Evolutionary conservation across 208 protist genomes (phyloP).

Genomic region (Crithidia expoeki): DNA sequence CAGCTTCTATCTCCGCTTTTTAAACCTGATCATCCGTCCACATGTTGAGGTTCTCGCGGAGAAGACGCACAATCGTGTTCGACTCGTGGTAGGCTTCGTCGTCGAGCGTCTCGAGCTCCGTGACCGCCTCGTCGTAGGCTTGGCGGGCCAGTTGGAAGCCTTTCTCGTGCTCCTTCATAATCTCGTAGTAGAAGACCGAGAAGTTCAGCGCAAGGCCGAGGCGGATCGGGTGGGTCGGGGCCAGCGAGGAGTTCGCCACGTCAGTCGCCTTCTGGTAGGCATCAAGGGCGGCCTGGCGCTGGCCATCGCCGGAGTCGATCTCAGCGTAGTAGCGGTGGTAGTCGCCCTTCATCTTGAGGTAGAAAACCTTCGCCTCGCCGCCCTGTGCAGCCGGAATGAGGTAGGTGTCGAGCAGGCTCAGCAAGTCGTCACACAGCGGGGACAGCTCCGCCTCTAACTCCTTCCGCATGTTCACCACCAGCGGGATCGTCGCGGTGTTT

Average conservation of each 20-base stretch:
- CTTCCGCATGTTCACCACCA: slow-evolving; percentile 95
- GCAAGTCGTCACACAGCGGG: slow-evolving; percentile 98
- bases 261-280: slow-evolving; percentile 91
- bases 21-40: slow-evolving; percentile 95
- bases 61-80: slow-evolving; percentile 99
- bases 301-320: slow-evolving; percentile 90
- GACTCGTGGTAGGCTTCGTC: slow-evolving; percentile 99
- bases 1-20: too few relatives aligned
- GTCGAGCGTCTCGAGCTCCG: slow-evolving; percentile 97
- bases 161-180: slow-evolving; percentile 96
- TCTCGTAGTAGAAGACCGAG: slow-evolving; percentile 99
- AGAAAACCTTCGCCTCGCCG: slow-evolving; percentile 94
- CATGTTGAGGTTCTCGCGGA: slow-evolving; percentile 99
- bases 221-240: slow-evolving; percentile 98
- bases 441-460: slow-evolving; percentile 98
- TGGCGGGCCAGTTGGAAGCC: slow-evolving; percentile 92
- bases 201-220: slow-evolving; percentile 99
- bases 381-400: slow-evolving; percentile 96
- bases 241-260: slow-evolving; percentile 84
- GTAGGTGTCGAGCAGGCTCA: slow-evolving; percentile 95
- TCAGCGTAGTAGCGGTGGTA: slow-evolving; percentile 99
- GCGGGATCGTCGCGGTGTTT: slow-evolving; percentile 83
- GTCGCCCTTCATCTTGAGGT: slow-evolving; percentile 96
- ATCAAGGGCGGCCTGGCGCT: slow-evolving; percentile 83
- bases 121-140: slow-evolving; percentile 96